Evolutionary conservation across 164 flowering plant genomes (phyloP), one percentile per base, ranked within the genome.

Genomic region (Aristolochia contorta): DNA sequence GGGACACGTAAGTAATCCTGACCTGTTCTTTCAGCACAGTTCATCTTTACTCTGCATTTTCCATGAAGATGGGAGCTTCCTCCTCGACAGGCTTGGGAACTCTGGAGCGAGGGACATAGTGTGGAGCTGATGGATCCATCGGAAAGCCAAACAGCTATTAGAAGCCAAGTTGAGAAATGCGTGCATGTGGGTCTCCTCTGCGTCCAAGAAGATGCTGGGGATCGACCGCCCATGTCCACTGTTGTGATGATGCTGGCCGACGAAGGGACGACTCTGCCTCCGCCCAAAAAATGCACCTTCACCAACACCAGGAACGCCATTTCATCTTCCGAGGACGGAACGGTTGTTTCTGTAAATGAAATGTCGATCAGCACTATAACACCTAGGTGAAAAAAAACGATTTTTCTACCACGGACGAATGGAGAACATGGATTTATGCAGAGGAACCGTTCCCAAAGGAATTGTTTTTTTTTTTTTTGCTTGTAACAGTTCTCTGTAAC

Each of bases 251-350:
- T 65, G 57, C 47, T 66, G 27, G 53, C 33, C 6, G 47, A 54
- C 47, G 65, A 47, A 8, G 37, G 47, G 16, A 6, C 30, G 12
- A 47, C 47, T 37, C 57, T 66, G 27, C 71, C 76, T 13, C 65
- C 61, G 43, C 74, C 72, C 30, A 71, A 67, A 37, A 61, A 69
- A 63, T 69, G 63, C 15, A 78, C 77, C 2, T 63, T 62, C 1
- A 61, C 63, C 33, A 69, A 67, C 2, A 56, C 55, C 1, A 60
- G 41, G 30, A 1, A 1, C 8, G 5, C 10, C 22, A 15, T 0
- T 43, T 43, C 61, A 45, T 6, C 2, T 7, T 37, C 43, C 10
- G 43, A 37, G 10, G 3, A 10, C 43, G 43, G 43, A 37, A 37
- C 43, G 43, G 43, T 3, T 37, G 10, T 37, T 37, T 37, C 43